Conservation (phyloP, 2,329 filamentous ascomycete species). For the Trichoderma sp. region DNA sequence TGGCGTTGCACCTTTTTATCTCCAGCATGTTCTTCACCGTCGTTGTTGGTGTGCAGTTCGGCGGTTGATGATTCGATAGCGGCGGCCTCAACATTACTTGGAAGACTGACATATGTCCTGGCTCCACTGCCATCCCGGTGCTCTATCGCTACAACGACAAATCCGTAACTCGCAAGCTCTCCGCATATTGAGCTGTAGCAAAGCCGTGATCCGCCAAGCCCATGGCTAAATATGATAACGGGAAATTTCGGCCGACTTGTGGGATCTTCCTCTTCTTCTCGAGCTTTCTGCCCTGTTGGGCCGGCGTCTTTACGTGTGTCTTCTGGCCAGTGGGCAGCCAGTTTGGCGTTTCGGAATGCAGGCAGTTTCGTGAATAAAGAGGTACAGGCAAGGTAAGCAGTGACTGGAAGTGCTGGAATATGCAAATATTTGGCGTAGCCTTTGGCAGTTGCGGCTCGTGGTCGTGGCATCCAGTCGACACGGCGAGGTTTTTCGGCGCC, state of each 20-base stretch:
- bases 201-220: conserved; percentile 65
- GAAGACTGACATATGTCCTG: conserved; percentile 63
- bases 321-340: conserved; percentile 59
- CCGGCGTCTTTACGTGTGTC: conserved; percentile 42
- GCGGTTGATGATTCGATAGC: conserved; percentile 39
- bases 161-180: conserved; percentile 68
- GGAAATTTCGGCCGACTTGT: conserved; percentile 56
- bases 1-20: conserved; percentile 41
- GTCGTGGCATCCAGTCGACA: conserved; percentile 65
- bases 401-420: conserved; percentile 52
- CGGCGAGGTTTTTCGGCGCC: conserved; percentile 52
- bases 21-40: conserved; percentile 36
- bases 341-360: conserved; percentile 62
- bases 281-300: conserved; percentile 42
- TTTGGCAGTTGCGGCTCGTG: conserved; percentile 57
- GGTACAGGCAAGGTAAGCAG: conserved; percentile 59
- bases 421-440: conserved; percentile 67
- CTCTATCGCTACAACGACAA: conserved; percentile 67
- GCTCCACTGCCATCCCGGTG: conserved; percentile 68
- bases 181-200: conserved; percentile 66
- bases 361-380: conserved; percentile 68
- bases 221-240: conserved; percentile 68
- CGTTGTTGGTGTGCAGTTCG: conserved; percentile 33
- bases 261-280: conserved; percentile 26
- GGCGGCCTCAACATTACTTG: conserved; percentile 44